phyloP scores from a whole-genome alignment of 75 land plant species.

The Pinus albicaulis region DNA sequence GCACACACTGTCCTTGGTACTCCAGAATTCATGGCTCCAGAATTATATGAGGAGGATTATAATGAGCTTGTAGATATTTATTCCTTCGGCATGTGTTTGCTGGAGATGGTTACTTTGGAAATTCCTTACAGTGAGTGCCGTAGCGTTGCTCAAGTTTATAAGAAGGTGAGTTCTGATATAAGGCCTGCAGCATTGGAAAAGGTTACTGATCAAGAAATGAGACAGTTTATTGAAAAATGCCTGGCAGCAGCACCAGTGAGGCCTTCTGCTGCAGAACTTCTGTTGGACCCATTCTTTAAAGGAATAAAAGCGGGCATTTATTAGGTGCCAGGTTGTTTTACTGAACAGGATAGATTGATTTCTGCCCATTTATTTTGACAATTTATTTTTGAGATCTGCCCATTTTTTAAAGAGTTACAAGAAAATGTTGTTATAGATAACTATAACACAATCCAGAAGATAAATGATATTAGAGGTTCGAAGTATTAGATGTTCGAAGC shows the following conservation, averaged over 20 bases:
- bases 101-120: conserved; percentile 75
- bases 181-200: conserved; percentile 47
- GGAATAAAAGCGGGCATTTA: neutral
- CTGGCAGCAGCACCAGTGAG: conserved; percentile 19
- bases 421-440: neutral
- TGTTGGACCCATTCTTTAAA: conserved; percentile 26
- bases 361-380: too few relatives aligned
- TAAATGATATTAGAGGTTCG: too few relatives aligned
- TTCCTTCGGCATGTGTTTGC: conserved; percentile 85
- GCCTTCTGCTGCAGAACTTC: conserved; percentile 41
- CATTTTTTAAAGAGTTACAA: neutral
- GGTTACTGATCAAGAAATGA: conserved; percentile 33
- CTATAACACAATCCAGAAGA: too few relatives aligned
- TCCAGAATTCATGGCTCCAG: conserved; percentile 92
- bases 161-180: conserved; percentile 60
- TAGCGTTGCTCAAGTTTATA: conserved; percentile 52
- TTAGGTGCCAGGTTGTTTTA: too few relatives aligned
- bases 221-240: conserved; percentile 42
- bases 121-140: conserved; percentile 81
- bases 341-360: too few relatives aligned
- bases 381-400: neutral
- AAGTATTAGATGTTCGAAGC: too few relatives aligned
- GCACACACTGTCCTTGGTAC: conserved; percentile 73
- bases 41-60: conserved; percentile 77
- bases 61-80: conserved; percentile 79